Conservation (phyloP, 805 yeast genomes). For the Candida xyloterini region DNA sequence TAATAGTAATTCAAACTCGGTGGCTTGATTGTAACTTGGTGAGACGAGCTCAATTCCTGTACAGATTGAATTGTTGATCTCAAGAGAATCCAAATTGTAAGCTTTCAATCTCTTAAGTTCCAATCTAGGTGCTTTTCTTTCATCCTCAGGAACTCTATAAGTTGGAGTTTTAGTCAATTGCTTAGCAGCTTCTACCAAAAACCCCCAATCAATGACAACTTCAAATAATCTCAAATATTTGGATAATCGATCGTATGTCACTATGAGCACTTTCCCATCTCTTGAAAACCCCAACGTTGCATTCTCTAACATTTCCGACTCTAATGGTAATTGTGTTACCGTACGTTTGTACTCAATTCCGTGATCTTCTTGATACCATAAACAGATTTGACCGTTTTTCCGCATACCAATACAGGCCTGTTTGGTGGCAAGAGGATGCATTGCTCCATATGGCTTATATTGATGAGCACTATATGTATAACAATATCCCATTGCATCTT, state of each 20-base stretch:
- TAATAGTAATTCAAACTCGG: conserved; percentile 46
- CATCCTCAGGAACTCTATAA: conserved; percentile 47
- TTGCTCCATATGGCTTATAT: conserved; percentile 55
- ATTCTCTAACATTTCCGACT: conserved; percentile 28
- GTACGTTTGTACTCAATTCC: conserved; percentile 53
- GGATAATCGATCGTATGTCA: conserved; percentile 34
- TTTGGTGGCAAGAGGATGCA: conserved; percentile 66
- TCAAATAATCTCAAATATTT: conserved; percentile 40
- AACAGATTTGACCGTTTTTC: conserved; percentile 54
- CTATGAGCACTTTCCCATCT: conserved; percentile 44
- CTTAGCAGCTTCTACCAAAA: conserved; percentile 44
- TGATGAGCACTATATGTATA: conserved; percentile 60
- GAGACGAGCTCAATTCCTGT: conserved; percentile 43
- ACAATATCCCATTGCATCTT: conserved; percentile 31
- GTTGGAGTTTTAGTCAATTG: conserved; percentile 46
- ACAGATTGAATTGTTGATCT: conserved; percentile 25
- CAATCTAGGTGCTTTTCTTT: conserved; percentile 41
- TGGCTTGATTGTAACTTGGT: conserved; percentile 40
- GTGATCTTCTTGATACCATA: conserved; percentile 65
- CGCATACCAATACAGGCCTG: conserved; percentile 71
- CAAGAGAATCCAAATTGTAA: conserved; percentile 31
- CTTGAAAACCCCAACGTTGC: conserved; percentile 53
- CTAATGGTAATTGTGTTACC: conserved; percentile 30
- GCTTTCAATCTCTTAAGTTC: conserved; percentile 31
- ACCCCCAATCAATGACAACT: conserved; percentile 55